phyloP scores from a whole-genome alignment of 192 early-diverging fungal genomes.

The Backusella morwellensis region DNA sequence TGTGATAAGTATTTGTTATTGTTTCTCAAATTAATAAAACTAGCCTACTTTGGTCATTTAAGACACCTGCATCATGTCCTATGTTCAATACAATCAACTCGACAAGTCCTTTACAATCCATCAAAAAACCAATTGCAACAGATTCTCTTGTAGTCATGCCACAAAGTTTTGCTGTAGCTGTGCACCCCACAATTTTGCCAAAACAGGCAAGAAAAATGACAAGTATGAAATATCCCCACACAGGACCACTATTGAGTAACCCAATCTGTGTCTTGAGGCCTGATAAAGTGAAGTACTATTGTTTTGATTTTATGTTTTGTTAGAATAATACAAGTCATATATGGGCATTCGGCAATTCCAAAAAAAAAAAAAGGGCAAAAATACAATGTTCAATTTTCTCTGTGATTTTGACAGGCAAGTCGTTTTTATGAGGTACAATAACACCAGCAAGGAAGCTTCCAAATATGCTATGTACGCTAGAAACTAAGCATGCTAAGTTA shows the following conservation, averaged over 20 bases:
- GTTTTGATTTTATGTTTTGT: background rate
- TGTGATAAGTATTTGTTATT: background rate
- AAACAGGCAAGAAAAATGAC: constrained; percentile 73
- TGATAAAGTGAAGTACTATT: constrained; percentile 85
- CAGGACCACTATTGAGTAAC: constrained; percentile 60
- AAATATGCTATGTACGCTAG: constrained; percentile 87
- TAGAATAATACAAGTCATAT: background rate
- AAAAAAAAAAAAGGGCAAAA: constrained; percentile 58
- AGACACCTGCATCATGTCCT: constrained; percentile 79
- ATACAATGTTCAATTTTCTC: constrained; percentile 87
- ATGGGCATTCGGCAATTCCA: background rate
- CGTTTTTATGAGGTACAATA: constrained; percentile 86
- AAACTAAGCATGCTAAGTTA: too few species aligned
- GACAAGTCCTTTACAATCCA: constrained; percentile 96
- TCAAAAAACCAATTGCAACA: constrained; percentile 79
- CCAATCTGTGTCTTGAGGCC: constrained; percentile 88
- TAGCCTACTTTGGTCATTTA: constrained; percentile 54
- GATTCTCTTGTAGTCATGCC: constrained; percentile 83
- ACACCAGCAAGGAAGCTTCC: constrained; percentile 87
- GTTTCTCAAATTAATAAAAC: background rate
- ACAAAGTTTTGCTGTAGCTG: constrained; percentile 59
- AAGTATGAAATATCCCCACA: constrained; percentile 79
- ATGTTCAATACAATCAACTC: constrained; percentile 96
- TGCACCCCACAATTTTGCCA: constrained; percentile 85
- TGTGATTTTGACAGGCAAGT: constrained; percentile 82